Evolutionary conservation across 768 basidiomycete species (phyloP).

Genomic region (Mrakia blollopis): DNA sequence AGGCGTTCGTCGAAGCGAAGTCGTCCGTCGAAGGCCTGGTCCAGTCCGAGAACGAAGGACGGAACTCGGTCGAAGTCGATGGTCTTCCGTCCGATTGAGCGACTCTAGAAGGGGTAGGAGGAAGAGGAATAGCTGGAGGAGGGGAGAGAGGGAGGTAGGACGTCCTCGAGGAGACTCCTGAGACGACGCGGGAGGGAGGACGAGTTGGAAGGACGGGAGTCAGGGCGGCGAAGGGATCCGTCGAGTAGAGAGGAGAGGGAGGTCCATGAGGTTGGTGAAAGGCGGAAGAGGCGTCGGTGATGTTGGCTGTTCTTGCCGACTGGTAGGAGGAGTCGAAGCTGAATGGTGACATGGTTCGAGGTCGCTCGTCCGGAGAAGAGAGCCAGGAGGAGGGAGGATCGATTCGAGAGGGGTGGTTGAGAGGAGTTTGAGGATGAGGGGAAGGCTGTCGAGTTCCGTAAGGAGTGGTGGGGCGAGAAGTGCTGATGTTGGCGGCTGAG

Average conservation of each 20-base stretch:
- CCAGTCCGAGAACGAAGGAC: constrained; percentile 1
- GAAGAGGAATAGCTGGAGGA: not conserved
- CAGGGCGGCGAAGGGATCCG: constrained; percentile 10
- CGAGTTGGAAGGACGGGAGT: not conserved
- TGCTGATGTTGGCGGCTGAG: constrained; percentile 11
- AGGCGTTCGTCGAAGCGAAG: not conserved
- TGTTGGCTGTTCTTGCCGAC: not conserved
- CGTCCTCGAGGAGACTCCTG: not conserved
- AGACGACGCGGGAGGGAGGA: constrained; percentile 9
- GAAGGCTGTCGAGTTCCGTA: not conserved
- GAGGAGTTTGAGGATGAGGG: not conserved
- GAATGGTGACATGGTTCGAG: not conserved
- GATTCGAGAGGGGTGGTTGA: not conserved
- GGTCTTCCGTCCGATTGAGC: not conserved
- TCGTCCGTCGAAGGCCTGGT: not conserved
- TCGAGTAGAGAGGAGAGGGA: not conserved
- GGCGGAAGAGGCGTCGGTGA: not conserved
- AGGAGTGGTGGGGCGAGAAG: constrained; percentile 1
- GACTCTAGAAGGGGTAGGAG: not conserved
- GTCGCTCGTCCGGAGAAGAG: not conserved
- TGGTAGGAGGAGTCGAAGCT: constrained; percentile 11
- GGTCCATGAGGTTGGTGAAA: not conserved
- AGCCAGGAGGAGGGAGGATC: constrained; percentile 22
- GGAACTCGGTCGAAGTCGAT: not conserved
- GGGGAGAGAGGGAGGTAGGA: constrained; percentile 15